phyloP scores from a whole-genome alignment of 2,329 filamentous ascomycete genomes.

The Phialocephala subalpina region DNA sequence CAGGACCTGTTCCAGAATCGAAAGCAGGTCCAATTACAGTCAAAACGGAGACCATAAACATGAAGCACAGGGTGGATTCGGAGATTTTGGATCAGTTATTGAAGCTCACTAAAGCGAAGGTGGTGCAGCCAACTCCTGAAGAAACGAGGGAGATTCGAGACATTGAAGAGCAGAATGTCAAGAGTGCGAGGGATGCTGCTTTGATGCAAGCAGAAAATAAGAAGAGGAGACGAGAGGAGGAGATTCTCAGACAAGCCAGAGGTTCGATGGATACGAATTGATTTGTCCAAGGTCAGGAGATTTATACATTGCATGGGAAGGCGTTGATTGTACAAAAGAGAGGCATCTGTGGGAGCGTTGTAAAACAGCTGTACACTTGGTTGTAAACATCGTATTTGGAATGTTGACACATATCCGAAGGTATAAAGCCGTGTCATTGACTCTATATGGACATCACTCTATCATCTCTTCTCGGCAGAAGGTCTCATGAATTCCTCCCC shows the following conservation, averaged over 20 bases:
- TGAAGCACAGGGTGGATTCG: constrained; percentile 67
- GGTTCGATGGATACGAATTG: constrained; percentile 32
- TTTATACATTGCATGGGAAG: constrained; percentile 26
- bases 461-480: constrained; percentile 1
- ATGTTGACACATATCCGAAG: constrained; percentile 1
- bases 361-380: constrained; percentile 8
- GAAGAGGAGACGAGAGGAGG: constrained; percentile 68
- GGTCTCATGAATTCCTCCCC: neutral
- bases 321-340: constrained; percentile 34
- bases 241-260: constrained; percentile 62
- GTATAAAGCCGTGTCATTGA: constrained; percentile 7
- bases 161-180: constrained; percentile 61
- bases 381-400: neutral
- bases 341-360: neutral
- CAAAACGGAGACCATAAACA: constrained; percentile 63
- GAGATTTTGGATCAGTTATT: constrained; percentile 72
- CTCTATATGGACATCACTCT: constrained; percentile 16
- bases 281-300: constrained; percentile 8
- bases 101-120: constrained; percentile 65
- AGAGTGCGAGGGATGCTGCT: constrained; percentile 62
- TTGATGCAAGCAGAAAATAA: constrained; percentile 60
- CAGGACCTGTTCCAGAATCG: constrained; percentile 41
- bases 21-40: constrained; percentile 53
- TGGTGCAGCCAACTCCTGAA: constrained; percentile 63
- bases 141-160: constrained; percentile 66